Conservation (phyloP, 805 yeast genomes). For the Pachysolen tannophilus region DNA sequence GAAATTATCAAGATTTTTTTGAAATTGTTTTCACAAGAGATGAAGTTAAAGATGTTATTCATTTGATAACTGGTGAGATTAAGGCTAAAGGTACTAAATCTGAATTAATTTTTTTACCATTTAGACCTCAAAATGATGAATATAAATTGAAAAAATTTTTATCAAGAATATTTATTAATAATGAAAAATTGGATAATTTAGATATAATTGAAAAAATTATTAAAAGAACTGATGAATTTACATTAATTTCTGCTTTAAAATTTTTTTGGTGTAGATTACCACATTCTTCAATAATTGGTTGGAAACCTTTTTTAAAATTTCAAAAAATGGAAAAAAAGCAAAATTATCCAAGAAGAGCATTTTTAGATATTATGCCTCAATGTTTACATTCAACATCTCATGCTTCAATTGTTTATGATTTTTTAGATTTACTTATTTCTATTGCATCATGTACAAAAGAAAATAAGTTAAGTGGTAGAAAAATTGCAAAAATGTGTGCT, state of each 20-base stretch:
- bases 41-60: conserved; percentile 60
- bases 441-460: conserved; percentile 72
- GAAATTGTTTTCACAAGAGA: conserved; percentile 48
- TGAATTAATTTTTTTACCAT: conserved; percentile 71
- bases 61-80: conserved; percentile 62
- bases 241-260: conserved; percentile 66
- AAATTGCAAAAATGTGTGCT: conserved; percentile 74
- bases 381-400: conserved; percentile 79
- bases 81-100: conserved; percentile 64
- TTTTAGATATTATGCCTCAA: conserved; percentile 75
- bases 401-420: conserved; percentile 84
- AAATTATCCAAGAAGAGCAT: conserved; percentile 64
- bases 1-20: no score
- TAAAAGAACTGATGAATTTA: conserved; percentile 52
- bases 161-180: conserved; percentile 49
- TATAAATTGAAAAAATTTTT: conserved; percentile 50
- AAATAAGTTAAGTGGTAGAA: conserved; percentile 73
- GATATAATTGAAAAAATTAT: conserved; percentile 34
- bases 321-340: conserved; percentile 56
- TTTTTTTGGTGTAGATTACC: conserved; percentile 86
- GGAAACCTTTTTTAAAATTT: conserved; percentile 75
- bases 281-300: conserved; percentile 71
- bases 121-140: conserved; percentile 63
- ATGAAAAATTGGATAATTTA: conserved; percentile 38
- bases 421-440: conserved; percentile 71